Conservation (phyloP, 208 protist genomes). For the Wallacemonas sp. region DNA sequence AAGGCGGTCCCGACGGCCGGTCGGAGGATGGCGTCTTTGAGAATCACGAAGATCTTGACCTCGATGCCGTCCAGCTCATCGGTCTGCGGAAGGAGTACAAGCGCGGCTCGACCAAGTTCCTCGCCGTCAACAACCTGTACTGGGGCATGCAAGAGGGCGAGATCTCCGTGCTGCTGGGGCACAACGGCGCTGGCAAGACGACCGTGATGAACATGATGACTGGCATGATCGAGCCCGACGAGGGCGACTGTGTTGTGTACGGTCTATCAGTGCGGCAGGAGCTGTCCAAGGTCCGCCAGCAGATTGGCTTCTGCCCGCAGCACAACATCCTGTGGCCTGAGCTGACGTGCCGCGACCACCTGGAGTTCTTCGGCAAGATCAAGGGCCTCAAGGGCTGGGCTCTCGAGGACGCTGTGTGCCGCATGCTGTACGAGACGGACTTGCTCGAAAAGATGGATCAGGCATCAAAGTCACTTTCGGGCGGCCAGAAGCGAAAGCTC, state of each 20-base stretch:
- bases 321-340: conserved; percentile 90
- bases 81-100: conserved; percentile 52
- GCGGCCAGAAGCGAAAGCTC: conserved; percentile 63
- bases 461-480: conserved; percentile 27
- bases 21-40: conserved; percentile 43
- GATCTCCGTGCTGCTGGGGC: conserved; percentile 62
- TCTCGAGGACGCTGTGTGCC: conserved; percentile 26
- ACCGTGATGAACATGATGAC: conserved; percentile 55
- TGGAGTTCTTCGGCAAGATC: conserved; percentile 88
- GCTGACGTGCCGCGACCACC: conserved; percentile 81
- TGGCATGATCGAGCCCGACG: conserved; percentile 37
- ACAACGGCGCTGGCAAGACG: conserved; percentile 56
- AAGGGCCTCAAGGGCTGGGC: conserved; percentile 58
- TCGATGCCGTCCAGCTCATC: conserved; percentile 25
- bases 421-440: conserved; percentile 33
- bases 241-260: conserved; percentile 36
- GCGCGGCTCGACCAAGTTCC: conserved; percentile 36
- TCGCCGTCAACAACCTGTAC: conserved; percentile 81
- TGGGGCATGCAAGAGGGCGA: conserved; percentile 61
- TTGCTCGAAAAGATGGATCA: conserved; percentile 38
- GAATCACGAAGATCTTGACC: conserved; percentile 11
- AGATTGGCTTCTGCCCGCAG: conserved; percentile 92
- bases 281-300: conserved; percentile 38
- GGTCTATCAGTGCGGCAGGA: conserved; percentile 33
- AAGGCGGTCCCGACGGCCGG: conserved; percentile 26